Evolutionary conservation across 2,329 filamentous ascomycete species (phyloP).

Genomic region (Penicillium sp.): DNA sequence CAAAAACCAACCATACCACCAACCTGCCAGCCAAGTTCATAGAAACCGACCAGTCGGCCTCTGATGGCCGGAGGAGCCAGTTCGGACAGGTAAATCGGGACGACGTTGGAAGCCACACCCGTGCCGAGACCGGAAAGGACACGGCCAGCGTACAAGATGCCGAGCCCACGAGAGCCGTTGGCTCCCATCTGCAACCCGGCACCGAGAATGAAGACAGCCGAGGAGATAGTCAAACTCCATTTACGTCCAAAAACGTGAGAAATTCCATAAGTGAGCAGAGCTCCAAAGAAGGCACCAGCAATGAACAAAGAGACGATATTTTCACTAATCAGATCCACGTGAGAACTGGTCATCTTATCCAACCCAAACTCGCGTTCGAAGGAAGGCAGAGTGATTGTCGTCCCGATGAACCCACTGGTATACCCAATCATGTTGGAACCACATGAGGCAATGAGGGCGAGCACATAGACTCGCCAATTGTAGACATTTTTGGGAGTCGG

Average conservation of each 20-base stretch:
- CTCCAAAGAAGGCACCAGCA: constrained; percentile 70
- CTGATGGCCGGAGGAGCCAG: constrained; percentile 48
- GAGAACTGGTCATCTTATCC: constrained; percentile 37
- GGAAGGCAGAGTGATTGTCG: constrained; percentile 60
- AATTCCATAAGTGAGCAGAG: constrained; percentile 54
- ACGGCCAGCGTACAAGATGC: constrained; percentile 46
- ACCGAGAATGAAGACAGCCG: constrained; percentile 56
- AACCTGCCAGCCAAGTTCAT: constrained; percentile 46
- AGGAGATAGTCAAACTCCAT: constrained; percentile 53
- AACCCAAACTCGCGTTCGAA: constrained; percentile 62
- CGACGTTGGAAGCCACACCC: constrained; percentile 46
- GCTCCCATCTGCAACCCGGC: constrained; percentile 60
- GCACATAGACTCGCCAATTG: constrained; percentile 52
- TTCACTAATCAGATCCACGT: constrained; percentile 53
- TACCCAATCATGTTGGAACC: constrained; percentile 53
- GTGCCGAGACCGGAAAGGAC: constrained; percentile 48
- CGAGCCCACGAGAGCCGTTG: constrained; percentile 50
- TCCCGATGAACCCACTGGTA: constrained; percentile 70
- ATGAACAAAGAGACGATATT: constrained; percentile 74
- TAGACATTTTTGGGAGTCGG: constrained; percentile 51
- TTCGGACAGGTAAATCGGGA: too few relatives aligned
- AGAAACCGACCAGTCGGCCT: constrained; percentile 47
- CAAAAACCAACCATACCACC: constrained; percentile 41
- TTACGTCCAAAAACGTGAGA: constrained; percentile 58
- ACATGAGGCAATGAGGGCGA: constrained; percentile 47